Base-by-base conservation (phyloP, 805 yeast species). In the Ogataea henricii region DNA sequence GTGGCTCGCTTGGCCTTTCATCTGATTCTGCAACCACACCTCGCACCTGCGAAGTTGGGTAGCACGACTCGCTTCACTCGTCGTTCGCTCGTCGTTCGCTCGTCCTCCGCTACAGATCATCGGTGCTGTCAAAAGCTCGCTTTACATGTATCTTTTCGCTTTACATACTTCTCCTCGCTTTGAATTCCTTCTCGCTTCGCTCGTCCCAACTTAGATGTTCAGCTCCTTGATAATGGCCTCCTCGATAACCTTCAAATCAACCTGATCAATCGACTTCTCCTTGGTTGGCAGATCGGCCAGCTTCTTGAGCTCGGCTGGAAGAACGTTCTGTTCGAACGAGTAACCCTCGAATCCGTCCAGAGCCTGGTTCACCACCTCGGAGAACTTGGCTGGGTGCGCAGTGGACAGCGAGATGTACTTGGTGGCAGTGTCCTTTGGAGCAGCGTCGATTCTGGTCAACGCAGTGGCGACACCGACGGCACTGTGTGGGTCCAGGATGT, bases 361-460 rank as follows among this genome's bases (percentile, higher is more conserved):
- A 2, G 98, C 89, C 58, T 78, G 72, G 67, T 91, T 85, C 21
- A 94, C 99, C 43, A 96, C 99, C 54, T 89, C 97, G 21, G 96
- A 88, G 63, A 94, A 94, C 71, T 94, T 94, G 51, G 99, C 99
- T 36, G 99, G 99, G 67, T 94, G 99, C 7, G 99, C 99, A 40
- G 99, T 94, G 9, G 97, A 87, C 49, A 94, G 79, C 4, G 96
- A 87, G 38, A 94, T 77, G 63, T 78, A 78, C 47, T 79, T 73
- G 33, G 75, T 68, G 23, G 72, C 63, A 18, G 67, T 49, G 8
- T 53, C 60, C 32, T 70, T 68, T 21, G 67, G 63, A 38, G 72
- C 77, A 23, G 66, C 61, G 13, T 72, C 74, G 45, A 86, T 78
- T 62, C 79, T 75, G 56, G 83, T 76, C 56, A 85, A 77, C 34